Conservation (phyloP, 345 rosid species). For the thale cress (Arabidopsis thaliana) region TAIR10.1 NC_003074.8:20905501-20906000, state of each 20-base stretch:
- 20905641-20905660: slow-evolving; percentile 1
- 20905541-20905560: slow-evolving; percentile 89
- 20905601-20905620: slow-evolving; percentile 75
- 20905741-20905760: slow-evolving; percentile 75
- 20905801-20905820: slow-evolving; percentile 23
- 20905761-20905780: slow-evolving; percentile 62
- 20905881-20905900: slow-evolving; percentile 47
- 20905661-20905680: background rate
- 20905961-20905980: slow-evolving; percentile 80
- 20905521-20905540: slow-evolving; percentile 53
- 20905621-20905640: background rate
- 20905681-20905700: background rate
- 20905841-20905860: slow-evolving; percentile 3
- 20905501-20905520: background rate
- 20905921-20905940: slow-evolving; percentile 94
- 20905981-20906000: background rate
- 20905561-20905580: slow-evolving; percentile 72
- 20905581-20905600: slow-evolving; percentile 65
- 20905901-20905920: slow-evolving; percentile 74
- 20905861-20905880: background rate
- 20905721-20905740: slow-evolving; percentile 86
- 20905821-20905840: background rate
- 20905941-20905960: slow-evolving; percentile 88
- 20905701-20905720: slow-evolving; percentile 4
- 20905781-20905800: slow-evolving; percentile 26